phyloP scores from a whole-genome alignment of 2,329 filamentous ascomycete species.

The Trichoderma atroviride region DNA sequence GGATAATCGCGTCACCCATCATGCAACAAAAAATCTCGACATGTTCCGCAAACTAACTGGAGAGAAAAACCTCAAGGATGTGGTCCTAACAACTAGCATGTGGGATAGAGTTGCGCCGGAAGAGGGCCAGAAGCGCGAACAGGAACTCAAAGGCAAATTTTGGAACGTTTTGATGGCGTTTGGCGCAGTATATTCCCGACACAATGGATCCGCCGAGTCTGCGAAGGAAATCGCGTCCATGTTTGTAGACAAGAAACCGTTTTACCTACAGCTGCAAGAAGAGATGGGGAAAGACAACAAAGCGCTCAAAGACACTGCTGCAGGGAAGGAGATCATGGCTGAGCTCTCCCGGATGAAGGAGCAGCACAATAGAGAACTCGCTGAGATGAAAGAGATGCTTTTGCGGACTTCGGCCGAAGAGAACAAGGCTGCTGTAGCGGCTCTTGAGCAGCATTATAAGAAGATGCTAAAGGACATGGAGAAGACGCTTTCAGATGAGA shows the following conservation, averaged over 20 bases:
- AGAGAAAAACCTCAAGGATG: constrained; percentile 37
- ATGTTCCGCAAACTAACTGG: constrained; percentile 46
- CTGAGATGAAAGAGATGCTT: constrained; percentile 23
- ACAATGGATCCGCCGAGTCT: not conserved
- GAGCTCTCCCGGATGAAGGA: constrained; percentile 21
- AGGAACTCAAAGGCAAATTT: constrained; percentile 19
- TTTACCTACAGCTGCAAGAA: constrained; percentile 11
- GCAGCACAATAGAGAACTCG: constrained; percentile 13
- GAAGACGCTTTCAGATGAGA: constrained; percentile 4
- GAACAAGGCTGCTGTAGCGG: constrained; percentile 9
- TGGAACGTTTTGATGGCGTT: constrained; percentile 20
- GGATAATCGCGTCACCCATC: constrained; percentile 40
- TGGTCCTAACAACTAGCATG: constrained; percentile 42
- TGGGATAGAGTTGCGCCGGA: constrained; percentile 34
- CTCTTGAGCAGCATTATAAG: constrained; percentile 8
- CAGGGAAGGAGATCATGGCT: constrained; percentile 19
- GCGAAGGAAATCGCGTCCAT: not conserved
- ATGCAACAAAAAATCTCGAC: constrained; percentile 40
- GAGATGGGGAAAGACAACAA: constrained; percentile 28
- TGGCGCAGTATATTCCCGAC: constrained; percentile 1
- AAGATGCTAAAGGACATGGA: constrained; percentile 8
- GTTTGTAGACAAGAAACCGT: constrained; percentile 18
- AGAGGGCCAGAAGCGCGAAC: constrained; percentile 24
- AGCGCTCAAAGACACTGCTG: constrained; percentile 23
- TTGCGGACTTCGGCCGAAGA: not conserved